These are phyloP conservation scores for Suillus alpinus DNA, from an alignment of 768 basidiomycete species.

Conservation along the genomic window DNA sequence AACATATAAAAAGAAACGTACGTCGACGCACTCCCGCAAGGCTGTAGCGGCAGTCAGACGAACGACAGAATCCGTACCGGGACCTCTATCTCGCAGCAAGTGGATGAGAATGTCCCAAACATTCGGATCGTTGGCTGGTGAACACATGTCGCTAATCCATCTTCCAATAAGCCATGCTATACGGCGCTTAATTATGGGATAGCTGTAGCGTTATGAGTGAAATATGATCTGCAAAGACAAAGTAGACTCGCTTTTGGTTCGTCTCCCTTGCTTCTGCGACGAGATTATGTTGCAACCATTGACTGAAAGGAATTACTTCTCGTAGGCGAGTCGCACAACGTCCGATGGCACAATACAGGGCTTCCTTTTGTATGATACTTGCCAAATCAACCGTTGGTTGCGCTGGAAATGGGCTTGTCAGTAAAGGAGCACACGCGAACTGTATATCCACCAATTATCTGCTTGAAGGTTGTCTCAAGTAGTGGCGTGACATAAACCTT, in stretches of 20 bases:
- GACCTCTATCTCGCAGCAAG: constrained; percentile 65
- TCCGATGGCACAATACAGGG: constrained; percentile 87
- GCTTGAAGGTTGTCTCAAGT: constrained; percentile 56
- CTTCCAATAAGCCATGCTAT: constrained; percentile 94
- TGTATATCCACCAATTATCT: constrained; percentile 51
- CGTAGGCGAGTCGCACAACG: constrained; percentile 67
- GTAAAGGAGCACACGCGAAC: neutral
- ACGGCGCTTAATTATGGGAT: constrained; percentile 89
- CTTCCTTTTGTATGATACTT: constrained; percentile 75
- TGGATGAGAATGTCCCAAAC: constrained; percentile 83
- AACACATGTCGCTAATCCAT: constrained; percentile 74
- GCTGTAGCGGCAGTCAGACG: constrained; percentile 81
- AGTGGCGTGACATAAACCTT: constrained; percentile 65
- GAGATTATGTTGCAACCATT: constrained; percentile 66
- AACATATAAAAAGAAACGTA: constrained; percentile 38
- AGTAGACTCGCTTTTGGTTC: constrained; percentile 51
- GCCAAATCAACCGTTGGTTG: constrained; percentile 53
- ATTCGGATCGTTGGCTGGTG: constrained; percentile 53
- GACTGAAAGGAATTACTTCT: constrained; percentile 61
- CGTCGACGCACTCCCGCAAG: constrained; percentile 81
- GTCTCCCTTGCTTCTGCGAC: constrained; percentile 55
- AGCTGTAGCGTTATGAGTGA: constrained; percentile 44
- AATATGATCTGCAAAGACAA: neutral
- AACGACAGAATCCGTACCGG: constrained; percentile 80
- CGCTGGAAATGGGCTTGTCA: constrained; percentile 21